These are phyloP conservation scores for Rosa persica DNA, from an alignment of 306 rosid genomes.

Conservation along the genomic window DNA sequence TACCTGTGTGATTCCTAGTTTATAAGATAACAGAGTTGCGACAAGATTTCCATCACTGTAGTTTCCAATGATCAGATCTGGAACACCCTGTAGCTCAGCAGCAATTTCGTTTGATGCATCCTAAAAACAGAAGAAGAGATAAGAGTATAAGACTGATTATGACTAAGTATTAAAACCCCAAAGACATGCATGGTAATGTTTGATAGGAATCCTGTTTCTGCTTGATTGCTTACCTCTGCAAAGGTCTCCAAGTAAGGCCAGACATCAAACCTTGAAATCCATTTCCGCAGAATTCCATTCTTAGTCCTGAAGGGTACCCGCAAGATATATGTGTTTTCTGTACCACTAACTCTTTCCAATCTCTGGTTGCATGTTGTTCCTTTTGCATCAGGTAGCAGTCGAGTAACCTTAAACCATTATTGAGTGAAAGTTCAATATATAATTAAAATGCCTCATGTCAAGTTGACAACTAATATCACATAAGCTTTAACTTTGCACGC, in stretches of 20 bases:
- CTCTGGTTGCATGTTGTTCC: conserved; percentile 95
- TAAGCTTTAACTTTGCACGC: conserved; percentile 29
- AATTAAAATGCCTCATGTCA: neutral
- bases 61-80: conserved; percentile 45
- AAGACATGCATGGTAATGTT: neutral
- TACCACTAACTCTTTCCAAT: conserved; percentile 85
- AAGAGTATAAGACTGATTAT: neutral
- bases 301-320: conserved; percentile 91
- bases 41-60: conserved; percentile 54
- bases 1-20: conserved; percentile 42
- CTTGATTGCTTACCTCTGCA: conserved; percentile 1
- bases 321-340: conserved; percentile 74
- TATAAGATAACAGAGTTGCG: conserved; percentile 42
- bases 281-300: conserved; percentile 68
- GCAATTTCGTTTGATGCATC: conserved; percentile 41
- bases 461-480: neutral
- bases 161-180: neutral
- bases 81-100: conserved; percentile 44
- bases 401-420: conserved; percentile 52
- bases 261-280: conserved; percentile 97
- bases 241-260: conserved; percentile 24
- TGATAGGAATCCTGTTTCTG: neutral
- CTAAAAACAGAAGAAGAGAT: conserved; percentile 16
- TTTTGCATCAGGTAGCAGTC: conserved; percentile 89
- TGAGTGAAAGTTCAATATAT: neutral